Conservation (phyloP, 2,329 filamentous ascomycete species). For the Thelonectria rubi region DNA sequence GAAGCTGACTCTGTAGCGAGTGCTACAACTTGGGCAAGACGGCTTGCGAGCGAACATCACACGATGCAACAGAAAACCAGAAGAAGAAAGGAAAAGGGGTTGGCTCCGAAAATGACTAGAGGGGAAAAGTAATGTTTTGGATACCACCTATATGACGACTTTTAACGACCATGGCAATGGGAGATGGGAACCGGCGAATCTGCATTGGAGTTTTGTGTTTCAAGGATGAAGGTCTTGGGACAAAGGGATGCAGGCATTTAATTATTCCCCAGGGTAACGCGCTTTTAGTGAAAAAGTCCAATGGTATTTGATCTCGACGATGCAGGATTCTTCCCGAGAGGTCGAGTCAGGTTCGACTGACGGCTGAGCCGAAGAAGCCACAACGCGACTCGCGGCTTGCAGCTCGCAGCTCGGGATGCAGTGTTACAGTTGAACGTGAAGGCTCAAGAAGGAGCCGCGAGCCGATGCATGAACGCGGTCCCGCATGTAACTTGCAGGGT, state of each 20-base stretch:
- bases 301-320: neutral
- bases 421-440: too few relatives aligned
- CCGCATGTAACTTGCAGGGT: neutral
- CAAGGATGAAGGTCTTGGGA: neutral
- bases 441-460: neutral
- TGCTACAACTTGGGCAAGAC: neutral
- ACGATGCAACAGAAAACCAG: neutral
- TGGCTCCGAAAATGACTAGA: neutral
- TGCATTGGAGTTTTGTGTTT: slow-evolving; percentile 11
- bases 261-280: neutral
- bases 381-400: too few relatives aligned
- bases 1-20: slow-evolving; percentile 36
- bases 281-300: neutral
- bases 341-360: too few relatives aligned
- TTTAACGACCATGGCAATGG: slow-evolving; percentile 22
- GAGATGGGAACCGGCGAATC: neutral
- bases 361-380: too few relatives aligned
- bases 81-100: neutral
- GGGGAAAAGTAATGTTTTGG: neutral
- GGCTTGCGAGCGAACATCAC: neutral
- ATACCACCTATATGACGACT: slow-evolving; percentile 28
- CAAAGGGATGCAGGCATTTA: neutral
- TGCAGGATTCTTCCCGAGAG: too few relatives aligned
- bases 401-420: too few relatives aligned
- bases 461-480: neutral